Conservation (phyloP, 495 filamentous ascomycete species). For the Penicillium alfredii region DNA sequence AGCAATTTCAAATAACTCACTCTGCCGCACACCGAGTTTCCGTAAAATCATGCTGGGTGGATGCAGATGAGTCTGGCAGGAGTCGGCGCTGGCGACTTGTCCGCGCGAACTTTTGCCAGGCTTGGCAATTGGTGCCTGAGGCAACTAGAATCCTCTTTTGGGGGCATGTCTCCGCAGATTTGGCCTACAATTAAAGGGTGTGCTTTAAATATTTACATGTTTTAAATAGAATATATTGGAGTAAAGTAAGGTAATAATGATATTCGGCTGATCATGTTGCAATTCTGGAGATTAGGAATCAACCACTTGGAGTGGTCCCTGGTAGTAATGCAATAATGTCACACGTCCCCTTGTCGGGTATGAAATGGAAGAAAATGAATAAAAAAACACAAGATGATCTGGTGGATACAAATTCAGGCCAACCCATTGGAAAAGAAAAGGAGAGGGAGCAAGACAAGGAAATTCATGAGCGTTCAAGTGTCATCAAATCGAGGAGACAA, state of each 20-base stretch:
- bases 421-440: slow-evolving; percentile 10
- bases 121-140: slow-evolving; percentile 24
- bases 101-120: slow-evolving; percentile 41
- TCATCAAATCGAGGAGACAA: slow-evolving; percentile 14
- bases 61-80: slow-evolving; percentile 11
- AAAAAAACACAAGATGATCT: slow-evolving; percentile 5
- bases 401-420: slow-evolving; percentile 12
- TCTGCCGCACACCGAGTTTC: slow-evolving; percentile 38
- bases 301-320: slow-evolving; percentile 3
- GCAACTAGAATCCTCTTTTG: too few relatives aligned
- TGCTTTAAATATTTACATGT: too few relatives aligned
- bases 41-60: slow-evolving; percentile 41
- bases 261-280: slow-evolving; percentile 5
- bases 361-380: slow-evolving; percentile 4
- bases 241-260: too few relatives aligned
- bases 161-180: too few relatives aligned
- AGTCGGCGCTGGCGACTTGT: slow-evolving; percentile 16
- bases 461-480: slow-evolving; percentile 20
- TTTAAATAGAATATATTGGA: too few relatives aligned
- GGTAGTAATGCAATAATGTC: slow-evolving; percentile 20
- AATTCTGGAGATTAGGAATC: slow-evolving; percentile 5
- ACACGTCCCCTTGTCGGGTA: slow-evolving; percentile 9
- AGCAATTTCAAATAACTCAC: slow-evolving; percentile 23
- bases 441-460: slow-evolving; percentile 16
- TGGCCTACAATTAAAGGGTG: slow-evolving; percentile 8